These are phyloP conservation scores for Globisporangium abappressorium DNA, from an alignment of 352 stramenopile species.

Conservation along the genomic window DNA sequence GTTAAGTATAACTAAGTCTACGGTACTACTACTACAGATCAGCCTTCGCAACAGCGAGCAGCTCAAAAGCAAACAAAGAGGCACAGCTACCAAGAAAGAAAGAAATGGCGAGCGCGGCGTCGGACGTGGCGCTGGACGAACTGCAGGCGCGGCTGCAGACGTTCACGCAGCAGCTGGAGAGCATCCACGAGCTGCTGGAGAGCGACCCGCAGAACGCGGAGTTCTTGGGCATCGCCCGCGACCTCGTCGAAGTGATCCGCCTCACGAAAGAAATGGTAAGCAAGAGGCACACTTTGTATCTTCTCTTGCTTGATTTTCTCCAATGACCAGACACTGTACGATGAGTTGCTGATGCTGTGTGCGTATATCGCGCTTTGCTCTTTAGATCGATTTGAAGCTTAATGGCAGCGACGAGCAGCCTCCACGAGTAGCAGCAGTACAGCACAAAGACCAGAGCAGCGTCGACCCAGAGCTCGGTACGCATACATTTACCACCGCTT, in stretches of 20 bases:
- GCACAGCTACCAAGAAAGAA: neutral
- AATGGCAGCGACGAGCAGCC: slow-evolving; percentile 2
- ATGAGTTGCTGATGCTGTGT: neutral
- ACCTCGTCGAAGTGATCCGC: slow-evolving; percentile 83
- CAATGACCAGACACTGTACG: neutral
- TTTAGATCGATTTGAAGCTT: slow-evolving; percentile 29
- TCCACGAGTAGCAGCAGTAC: neutral
- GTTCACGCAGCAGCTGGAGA: slow-evolving; percentile 79
- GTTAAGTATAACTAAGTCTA: no score
- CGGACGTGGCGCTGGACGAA: slow-evolving; percentile 56
- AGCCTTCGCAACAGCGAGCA: neutral
- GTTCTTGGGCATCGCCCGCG: slow-evolving; percentile 72
- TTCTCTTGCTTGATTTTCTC: neutral
- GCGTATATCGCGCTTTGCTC: neutral
- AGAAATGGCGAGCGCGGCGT: slow-evolving; percentile 12
- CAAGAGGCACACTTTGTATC: neutral
- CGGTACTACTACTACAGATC: no score
- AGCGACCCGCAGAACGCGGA: slow-evolving; percentile 66
- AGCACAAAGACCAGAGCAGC: neutral
- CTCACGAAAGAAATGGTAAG: slow-evolving; percentile 80
- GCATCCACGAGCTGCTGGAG: slow-evolving; percentile 77
- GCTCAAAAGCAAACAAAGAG: neutral
- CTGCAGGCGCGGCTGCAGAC: slow-evolving; percentile 75
- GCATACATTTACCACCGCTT: neutral
- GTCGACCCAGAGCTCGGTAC: neutral